Evolutionary conservation across 1,284 basidiomycete species (phyloP), one percentile per base, ranked within the genome.

Genomic region (Mycosarcoma mackinlayi): DNA sequence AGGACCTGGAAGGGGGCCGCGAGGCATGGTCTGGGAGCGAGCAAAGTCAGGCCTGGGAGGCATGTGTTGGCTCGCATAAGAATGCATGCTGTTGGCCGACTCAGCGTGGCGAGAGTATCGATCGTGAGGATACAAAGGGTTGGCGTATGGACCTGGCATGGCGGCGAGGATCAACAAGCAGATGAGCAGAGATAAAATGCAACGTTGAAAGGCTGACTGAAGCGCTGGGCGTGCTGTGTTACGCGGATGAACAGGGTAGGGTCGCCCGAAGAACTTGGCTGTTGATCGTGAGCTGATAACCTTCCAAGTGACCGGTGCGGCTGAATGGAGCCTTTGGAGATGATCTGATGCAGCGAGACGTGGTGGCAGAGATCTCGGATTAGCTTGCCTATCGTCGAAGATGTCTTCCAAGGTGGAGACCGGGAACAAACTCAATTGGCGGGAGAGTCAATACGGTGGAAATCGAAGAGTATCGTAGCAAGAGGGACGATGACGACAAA

Each of bases 271-370:
- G n/a, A n/a, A n/a, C n/a, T n/a, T n/a, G n/a, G n/a, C n/a, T n/a
- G n/a, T n/a, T n/a, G n/a, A n/a, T n/a, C n/a, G n/a, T n/a, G n/a
- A n/a, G n/a, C n/a, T n/a, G n/a, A n/a, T n/a, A n/a, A n/a, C n/a
- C n/a, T n/a, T n/a, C n/a, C n/a, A n/a, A n/a, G n/a, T n/a, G n/a
- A n/a, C n/a, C n/a, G 42, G 38, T 21, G 49, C 58, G 65, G 65
- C 65, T 68, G 52, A 68, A 68, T 62, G 47, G 59, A 68, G 65
- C 65, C 65, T 68, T 39, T 35, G 3, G 14, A 34, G 19, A 23
- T 18, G 1, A 23, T 11, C 33, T 34, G 3, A 24, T 45, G 38
- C 38, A 59, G 39, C 25, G 33, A 33, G 38, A 39, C 39, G 57
- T 56, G 33, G 18, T 48, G 31, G 19, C 19, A 8, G 18, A 3